phyloP scores from a whole-genome alignment of 2,329 filamentous ascomycete genomes.

The Triangularia verruculosa region DNA sequence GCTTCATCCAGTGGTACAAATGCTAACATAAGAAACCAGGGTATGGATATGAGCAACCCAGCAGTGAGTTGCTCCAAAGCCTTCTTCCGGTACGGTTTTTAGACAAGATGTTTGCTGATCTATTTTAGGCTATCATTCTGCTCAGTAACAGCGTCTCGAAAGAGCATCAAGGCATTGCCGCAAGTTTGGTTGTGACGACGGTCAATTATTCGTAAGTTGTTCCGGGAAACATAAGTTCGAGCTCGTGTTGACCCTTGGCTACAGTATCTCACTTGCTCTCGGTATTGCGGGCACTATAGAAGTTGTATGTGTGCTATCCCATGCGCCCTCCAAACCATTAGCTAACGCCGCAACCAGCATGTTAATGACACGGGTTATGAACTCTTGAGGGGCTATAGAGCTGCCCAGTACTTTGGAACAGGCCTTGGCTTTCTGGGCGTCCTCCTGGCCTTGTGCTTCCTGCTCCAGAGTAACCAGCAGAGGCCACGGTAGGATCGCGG shows the following conservation, averaged over 20 bases:
- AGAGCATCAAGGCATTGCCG: slow-evolving; percentile 46
- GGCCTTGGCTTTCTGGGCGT: slow-evolving; percentile 38
- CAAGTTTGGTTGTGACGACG: slow-evolving; percentile 58
- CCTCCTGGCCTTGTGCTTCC: slow-evolving; percentile 32
- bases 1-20: background rate
- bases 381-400: slow-evolving; percentile 36
- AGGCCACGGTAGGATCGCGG: background rate
- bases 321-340: background rate
- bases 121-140: slow-evolving; percentile 51
- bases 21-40: background rate
- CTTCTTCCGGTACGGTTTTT: background rate
- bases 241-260: background rate
- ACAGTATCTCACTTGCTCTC: slow-evolving; percentile 57
- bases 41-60: slow-evolving; percentile 67
- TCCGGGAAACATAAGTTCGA: background rate
- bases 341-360: background rate
- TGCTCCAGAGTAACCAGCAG: slow-evolving; percentile 27
- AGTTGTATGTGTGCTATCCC: slow-evolving; percentile 24
- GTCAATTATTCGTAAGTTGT: slow-evolving; percentile 57
- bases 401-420: slow-evolving; percentile 42
- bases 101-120: background rate
- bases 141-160: slow-evolving; percentile 51
- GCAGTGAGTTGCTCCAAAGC: slow-evolving; percentile 32
- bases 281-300: slow-evolving; percentile 66
- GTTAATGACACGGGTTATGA: slow-evolving; percentile 26